Percentiles rank a stretch among this genome's conserved stretches.
These are phyloP conservation scores for Primulina tabacum DNA, from an alignment of 257 asterid species.

Conservation along the genomic window DNA sequence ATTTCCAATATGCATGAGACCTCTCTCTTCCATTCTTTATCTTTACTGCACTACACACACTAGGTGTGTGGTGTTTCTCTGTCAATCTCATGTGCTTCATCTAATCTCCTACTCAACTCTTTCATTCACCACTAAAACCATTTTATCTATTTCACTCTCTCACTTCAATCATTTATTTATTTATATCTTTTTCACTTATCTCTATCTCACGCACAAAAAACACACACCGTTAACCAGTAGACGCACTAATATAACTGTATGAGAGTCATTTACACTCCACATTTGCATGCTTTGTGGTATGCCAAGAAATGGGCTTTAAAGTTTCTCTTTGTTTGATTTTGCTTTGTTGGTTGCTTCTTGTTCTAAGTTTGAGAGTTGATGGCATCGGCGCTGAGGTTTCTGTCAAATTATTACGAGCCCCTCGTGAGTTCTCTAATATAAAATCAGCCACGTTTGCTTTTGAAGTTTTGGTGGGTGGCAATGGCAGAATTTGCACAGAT, in stretches of 20 bases:
- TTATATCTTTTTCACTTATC: neutral
- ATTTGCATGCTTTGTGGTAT: neutral
- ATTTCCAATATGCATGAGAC: neutral
- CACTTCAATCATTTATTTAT: constrained; percentile 14
- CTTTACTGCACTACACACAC: constrained; percentile 32
- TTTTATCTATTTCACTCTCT: constrained; percentile 30
- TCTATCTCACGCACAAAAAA: constrained; percentile 10
- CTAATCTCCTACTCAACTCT: constrained; percentile 39
- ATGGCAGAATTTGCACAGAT: constrained; percentile 43
- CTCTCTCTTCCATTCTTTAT: constrained; percentile 36
- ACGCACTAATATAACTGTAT: neutral
- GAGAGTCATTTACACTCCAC: constrained; percentile 11
- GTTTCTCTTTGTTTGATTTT: constrained; percentile 32
- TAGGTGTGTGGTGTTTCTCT: constrained; percentile 31
- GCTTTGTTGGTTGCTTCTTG: constrained; percentile 36
- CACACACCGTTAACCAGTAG: constrained; percentile 13
- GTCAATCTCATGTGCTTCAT: constrained; percentile 74
- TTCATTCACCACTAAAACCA: constrained; percentile 15
- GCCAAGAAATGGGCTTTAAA: constrained; percentile 42
- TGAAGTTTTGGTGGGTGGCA: constrained; percentile 44
- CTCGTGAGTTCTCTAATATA: constrained; percentile 55
- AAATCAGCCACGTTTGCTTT: constrained; percentile 63
- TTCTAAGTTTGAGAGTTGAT: constrained; percentile 32
- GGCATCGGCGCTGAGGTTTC: constrained; percentile 36
- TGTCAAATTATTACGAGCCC: constrained; percentile 58